Percentiles rank a stretch among this genome's conserved stretches.
Conservation (phyloP, 2,329 filamentous ascomycete genomes). For the Cadophora malorum region DNA sequence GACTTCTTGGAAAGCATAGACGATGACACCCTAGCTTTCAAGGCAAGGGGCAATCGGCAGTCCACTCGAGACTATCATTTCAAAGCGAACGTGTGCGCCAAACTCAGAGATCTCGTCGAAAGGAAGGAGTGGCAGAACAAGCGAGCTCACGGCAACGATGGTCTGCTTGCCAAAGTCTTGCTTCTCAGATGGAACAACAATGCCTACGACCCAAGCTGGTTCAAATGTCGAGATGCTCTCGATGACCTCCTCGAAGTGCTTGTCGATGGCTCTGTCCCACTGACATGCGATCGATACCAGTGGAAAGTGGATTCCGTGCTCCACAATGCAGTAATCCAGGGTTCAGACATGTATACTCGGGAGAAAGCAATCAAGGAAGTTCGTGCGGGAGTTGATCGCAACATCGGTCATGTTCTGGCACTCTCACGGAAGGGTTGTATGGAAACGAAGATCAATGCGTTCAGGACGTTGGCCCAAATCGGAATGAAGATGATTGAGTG, state of each 20-base stretch:
- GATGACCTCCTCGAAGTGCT: constrained; percentile 8
- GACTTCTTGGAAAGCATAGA: constrained; percentile 1
- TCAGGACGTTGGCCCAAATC: constrained; percentile 25
- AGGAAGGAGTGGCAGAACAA: not conserved
- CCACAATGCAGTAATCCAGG: not conserved
- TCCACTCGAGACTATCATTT: not conserved
- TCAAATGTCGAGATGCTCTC: not conserved
- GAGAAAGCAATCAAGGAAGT: not conserved
- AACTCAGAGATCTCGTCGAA: not conserved
- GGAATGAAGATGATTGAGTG: constrained; percentile 25
- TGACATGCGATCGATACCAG: constrained; percentile 4
- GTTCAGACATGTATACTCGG: not conserved
- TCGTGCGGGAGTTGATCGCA: constrained; percentile 13
- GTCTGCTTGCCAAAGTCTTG: constrained; percentile 1
- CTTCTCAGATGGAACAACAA: constrained; percentile 3
- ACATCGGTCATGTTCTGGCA: constrained; percentile 14
- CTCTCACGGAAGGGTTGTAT: constrained; percentile 18
- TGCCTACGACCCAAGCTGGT: constrained; percentile 5
- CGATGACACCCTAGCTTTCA: not conserved
- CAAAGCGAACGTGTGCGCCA: not conserved
- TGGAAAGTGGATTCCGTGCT: constrained; percentile 5
- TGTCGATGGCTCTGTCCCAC: constrained; percentile 2
- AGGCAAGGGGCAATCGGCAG: not conserved
- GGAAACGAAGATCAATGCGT: constrained; percentile 26
- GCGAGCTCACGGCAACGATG: constrained; percentile 4